Conservation (phyloP, 139 green algal species). For the Auxenochlorella protothecoides region DNA sequence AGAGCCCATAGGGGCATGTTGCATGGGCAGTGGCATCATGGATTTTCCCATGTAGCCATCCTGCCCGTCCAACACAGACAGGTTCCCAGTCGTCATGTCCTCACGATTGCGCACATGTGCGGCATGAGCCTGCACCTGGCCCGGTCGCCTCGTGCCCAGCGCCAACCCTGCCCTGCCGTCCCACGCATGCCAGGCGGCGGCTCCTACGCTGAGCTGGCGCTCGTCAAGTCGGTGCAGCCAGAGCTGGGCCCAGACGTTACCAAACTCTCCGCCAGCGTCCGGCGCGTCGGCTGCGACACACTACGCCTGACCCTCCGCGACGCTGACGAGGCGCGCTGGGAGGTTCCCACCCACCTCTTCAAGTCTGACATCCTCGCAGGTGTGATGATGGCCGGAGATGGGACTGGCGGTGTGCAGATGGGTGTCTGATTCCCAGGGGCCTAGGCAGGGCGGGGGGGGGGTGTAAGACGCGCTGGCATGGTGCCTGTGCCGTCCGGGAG, state of each 20-base stretch:
- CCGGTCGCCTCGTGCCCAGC: no score
- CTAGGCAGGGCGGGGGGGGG: no score
- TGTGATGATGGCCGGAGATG: no score
- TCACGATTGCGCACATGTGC: no score
- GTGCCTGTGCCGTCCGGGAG: no score
- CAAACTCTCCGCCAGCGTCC: background rate
- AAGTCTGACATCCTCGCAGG: constrained; percentile 1
- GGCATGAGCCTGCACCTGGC: no score
- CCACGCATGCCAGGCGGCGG: no score
- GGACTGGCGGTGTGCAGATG: no score
- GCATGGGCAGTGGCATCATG: background rate
- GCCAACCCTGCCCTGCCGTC: no score
- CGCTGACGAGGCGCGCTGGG: constrained; percentile 16
- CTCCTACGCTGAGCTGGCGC: background rate
- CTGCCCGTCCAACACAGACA: background rate
- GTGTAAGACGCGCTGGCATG: no score
- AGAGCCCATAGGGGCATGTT: background rate
- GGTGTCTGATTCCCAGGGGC: no score
- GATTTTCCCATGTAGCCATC: background rate
- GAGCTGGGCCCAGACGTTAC: constrained; percentile 28
- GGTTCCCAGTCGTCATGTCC: no score
- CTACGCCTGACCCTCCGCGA: constrained; percentile 20
- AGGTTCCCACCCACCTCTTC: constrained; percentile 21
- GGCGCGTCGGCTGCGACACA: constrained; percentile 1
- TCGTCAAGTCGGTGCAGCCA: constrained; percentile 9